These are phyloP conservation scores for Cudoniella acicularis DNA, from an alignment of 495 filamentous ascomycete species.

Conservation along the genomic window DNA sequence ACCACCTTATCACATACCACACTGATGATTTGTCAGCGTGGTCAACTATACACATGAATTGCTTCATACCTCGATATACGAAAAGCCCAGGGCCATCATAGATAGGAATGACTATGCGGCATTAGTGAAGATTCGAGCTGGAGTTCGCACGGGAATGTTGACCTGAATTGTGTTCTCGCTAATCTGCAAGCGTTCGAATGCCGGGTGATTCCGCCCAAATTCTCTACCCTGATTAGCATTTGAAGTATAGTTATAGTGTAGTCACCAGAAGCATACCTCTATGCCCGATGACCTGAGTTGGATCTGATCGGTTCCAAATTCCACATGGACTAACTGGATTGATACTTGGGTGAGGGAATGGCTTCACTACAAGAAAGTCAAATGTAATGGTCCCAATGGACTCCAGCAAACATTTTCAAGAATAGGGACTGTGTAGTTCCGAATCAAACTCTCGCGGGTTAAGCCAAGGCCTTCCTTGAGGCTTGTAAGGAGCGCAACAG, in stretches of 20 bases:
- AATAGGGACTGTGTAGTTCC: slow-evolving; percentile 30
- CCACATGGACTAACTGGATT: background rate
- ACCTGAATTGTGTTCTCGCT: slow-evolving; percentile 36
- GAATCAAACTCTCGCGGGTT: slow-evolving; percentile 30
- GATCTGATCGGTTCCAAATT: background rate
- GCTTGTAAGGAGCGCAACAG: slow-evolving; percentile 20
- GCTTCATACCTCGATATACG: slow-evolving; percentile 33
- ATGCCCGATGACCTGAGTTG: slow-evolving; percentile 27
- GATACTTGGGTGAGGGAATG: slow-evolving; percentile 16
- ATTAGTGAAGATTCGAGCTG: background rate
- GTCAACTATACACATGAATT: background rate
- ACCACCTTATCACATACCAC: background rate
- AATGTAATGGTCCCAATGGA: slow-evolving; percentile 31
- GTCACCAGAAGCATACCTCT: slow-evolving; percentile 20
- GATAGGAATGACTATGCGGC: slow-evolving; percentile 28
- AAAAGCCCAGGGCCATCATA: slow-evolving; percentile 31
- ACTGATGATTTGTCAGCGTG: background rate
- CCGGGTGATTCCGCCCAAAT: slow-evolving; percentile 27
- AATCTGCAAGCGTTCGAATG: slow-evolving; percentile 31
- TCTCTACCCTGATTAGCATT: slow-evolving; percentile 10
- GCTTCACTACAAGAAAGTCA: slow-evolving; percentile 27
- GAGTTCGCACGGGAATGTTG: background rate
- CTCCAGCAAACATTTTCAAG: slow-evolving; percentile 23
- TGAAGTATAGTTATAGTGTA: background rate
- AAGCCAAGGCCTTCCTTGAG: slow-evolving; percentile 15